Base-by-base conservation (phyloP, 2,329 filamentous ascomycete species). In the Hypoxylon sp. region DNA sequence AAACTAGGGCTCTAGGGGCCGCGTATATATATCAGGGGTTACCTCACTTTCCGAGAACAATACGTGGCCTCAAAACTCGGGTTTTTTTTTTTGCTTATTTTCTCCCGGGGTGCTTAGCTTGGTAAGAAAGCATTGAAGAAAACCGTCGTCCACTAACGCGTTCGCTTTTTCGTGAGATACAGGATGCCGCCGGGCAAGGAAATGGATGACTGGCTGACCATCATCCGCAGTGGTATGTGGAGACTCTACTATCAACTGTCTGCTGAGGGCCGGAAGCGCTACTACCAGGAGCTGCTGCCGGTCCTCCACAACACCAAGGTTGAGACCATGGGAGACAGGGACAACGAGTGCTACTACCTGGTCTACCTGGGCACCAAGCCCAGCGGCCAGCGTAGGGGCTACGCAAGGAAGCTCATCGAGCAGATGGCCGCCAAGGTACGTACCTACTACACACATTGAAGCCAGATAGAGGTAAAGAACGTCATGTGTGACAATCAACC, bases 291-390 rank as follows among this genome's bases (percentile, higher is more conserved):
- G 80, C 89, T 95, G 80, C 80, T 94, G 52, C 92, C 92, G 15
- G 84, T 93, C 50, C 86, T 96, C 70, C 88, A 93, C 80, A 82
- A 89, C 73, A 91, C 91, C 75, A 94, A 94, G 83, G 82, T 85
- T 67, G 84, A 88, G 68, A 85, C 92, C 68, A 86, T 96, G 79
- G 90, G 91, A 21, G 83, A 86, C 42, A 86, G 89, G 55, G 90
- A 93, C 76, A 79, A 84, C 72, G 84, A 91, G 67, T 89, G 87
- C 76, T 96, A 92, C 86, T 96, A 96, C 79, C 88, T 97, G 60
- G 92, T 94, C 52, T 96, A 95, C 79, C 84, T 97, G 68, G 93
- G 93, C 69, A 94, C 92, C 55, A 91, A 90, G 78, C 89, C 91
- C 35, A 85, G 84, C 68, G 88, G 90, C 3, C 88, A 91, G 67